Conservation (phyloP, 2,329 filamentous ascomycete species). For the Cercospora brassicicola region DNA sequence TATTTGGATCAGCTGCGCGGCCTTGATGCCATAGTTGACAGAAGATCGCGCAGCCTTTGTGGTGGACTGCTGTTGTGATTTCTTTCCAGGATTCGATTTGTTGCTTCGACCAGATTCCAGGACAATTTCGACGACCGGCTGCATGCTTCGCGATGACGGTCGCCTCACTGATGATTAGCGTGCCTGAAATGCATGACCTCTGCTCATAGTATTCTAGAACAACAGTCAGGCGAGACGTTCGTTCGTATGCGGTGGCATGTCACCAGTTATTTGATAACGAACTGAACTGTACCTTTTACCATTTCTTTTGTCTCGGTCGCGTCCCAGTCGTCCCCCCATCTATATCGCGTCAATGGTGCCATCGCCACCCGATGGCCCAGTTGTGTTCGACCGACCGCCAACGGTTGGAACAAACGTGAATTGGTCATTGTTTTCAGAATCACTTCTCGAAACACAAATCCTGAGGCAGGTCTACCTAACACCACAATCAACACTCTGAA, state of each 20-base stretch:
- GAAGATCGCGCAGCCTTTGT: constrained; percentile 52
- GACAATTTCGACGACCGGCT: constrained; percentile 33
- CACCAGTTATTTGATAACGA: too few relatives aligned
- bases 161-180: constrained; percentile 38
- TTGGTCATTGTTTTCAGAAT: background rate
- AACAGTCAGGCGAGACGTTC: too few relatives aligned
- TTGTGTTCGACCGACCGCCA: constrained; percentile 45
- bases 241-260: too few relatives aligned
- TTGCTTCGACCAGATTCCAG: constrained; percentile 36
- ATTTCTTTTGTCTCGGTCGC: constrained; percentile 40
- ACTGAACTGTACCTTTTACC: background rate
- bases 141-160: constrained; percentile 36
- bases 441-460: background rate
- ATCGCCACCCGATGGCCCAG: constrained; percentile 54
- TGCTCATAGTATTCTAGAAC: constrained; percentile 34
- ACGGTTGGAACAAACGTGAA: constrained; percentile 38
- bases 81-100: constrained; percentile 53
- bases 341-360: constrained; percentile 53
- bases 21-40: constrained; percentile 51
- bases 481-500: too few relatives aligned
- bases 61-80: constrained; percentile 53
- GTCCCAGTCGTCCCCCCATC: constrained; percentile 1
- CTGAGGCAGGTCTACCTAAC: background rate
- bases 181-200: constrained; percentile 34
- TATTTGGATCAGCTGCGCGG: constrained; percentile 44